phyloP scores from a whole-genome alignment of 2,329 filamentous ascomycete species.

The Aspergillus fumigatus region DNA sequence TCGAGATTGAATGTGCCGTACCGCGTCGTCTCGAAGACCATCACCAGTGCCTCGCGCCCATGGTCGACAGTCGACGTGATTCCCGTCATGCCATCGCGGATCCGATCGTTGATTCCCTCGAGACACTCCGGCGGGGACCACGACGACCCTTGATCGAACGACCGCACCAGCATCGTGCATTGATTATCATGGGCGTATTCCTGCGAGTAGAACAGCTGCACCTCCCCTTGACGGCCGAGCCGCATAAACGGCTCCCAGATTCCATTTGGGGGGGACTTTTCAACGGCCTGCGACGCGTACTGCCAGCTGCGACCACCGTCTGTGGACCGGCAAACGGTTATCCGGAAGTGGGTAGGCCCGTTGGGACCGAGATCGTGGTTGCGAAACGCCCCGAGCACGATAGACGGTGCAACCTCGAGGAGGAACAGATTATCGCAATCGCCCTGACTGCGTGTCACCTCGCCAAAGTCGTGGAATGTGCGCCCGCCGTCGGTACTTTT shows the following conservation, averaged over 20 bases:
- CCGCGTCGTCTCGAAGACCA: constrained; percentile 46
- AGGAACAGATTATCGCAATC: constrained; percentile 49
- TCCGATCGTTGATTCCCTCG: constrained; percentile 35
- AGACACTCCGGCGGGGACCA: constrained; percentile 44
- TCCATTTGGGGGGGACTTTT: constrained; percentile 37
- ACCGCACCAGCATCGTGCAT: constrained; percentile 47
- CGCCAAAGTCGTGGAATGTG: constrained; percentile 39
- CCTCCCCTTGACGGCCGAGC: constrained; percentile 31
- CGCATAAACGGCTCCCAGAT: constrained; percentile 52
- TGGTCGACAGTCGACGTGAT: constrained; percentile 33
- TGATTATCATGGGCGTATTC: constrained; percentile 46
- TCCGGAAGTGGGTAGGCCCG: constrained; percentile 43
- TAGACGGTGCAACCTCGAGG: constrained; percentile 34
- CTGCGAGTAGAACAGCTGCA: constrained; percentile 46
- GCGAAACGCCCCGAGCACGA: constrained; percentile 46
- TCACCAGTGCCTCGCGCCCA: constrained; percentile 36
- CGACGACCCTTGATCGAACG: constrained; percentile 39
- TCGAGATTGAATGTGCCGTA: constrained; percentile 41
- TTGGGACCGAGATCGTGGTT: constrained; percentile 42
- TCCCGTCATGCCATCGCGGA: constrained; percentile 41
- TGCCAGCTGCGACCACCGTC: constrained; percentile 44
- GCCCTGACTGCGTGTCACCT: constrained; percentile 41
- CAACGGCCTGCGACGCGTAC: constrained; percentile 43
- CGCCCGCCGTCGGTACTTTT: constrained; percentile 43
- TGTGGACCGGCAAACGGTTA: constrained; percentile 46